Percentiles rank a stretch among this genome's conserved stretches.
Evolutionary conservation across 1,284 basidiomycete genomes (phyloP).

Genomic region (Acaromyces ingoldii): DNA sequence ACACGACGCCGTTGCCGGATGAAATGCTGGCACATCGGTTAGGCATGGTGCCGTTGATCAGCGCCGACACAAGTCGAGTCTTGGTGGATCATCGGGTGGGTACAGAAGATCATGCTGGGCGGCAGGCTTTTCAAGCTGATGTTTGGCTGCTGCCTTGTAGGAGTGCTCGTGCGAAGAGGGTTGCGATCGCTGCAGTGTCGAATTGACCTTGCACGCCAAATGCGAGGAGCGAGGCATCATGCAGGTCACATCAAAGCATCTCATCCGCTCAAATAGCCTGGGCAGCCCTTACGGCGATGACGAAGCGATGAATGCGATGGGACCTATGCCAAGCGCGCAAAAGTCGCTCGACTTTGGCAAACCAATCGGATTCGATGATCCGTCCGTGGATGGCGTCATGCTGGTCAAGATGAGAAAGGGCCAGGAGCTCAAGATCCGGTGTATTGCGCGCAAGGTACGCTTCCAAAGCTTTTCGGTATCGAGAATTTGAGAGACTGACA

Average conservation of each 20-base stretch:
- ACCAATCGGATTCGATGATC: conserved; percentile 68
- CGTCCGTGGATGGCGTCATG: conserved; percentile 58
- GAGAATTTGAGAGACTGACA: not conserved
- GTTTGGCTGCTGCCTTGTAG: no score
- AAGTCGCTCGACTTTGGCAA: conserved; percentile 67
- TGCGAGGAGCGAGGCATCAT: conserved; percentile 57
- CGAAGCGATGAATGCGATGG: conserved; percentile 7
- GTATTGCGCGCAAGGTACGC: conserved; percentile 86
- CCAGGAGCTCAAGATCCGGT: conserved; percentile 80
- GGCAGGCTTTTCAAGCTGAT: not conserved
- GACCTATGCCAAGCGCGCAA: conserved; percentile 14
- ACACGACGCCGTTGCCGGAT: conserved; percentile 90
- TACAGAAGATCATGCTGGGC: conserved; percentile 5
- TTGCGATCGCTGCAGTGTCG: conserved; percentile 75
- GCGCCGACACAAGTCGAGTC: conserved; percentile 52
- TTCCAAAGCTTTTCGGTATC: no score
- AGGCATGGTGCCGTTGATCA: conserved; percentile 86
- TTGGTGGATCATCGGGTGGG: conserved; percentile 45
- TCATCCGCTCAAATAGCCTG: conserved; percentile 30
- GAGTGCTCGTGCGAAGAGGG: conserved; percentile 77
- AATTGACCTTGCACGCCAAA: conserved; percentile 67
- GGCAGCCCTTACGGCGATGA: conserved; percentile 9
- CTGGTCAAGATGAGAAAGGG: conserved; percentile 90
- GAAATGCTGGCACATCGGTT: conserved; percentile 96
- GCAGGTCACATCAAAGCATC: conserved; percentile 66